Evolutionary conservation across 129 eudicot species (phyloP).

Genomic region (Tanacetum coccineum): DNA sequence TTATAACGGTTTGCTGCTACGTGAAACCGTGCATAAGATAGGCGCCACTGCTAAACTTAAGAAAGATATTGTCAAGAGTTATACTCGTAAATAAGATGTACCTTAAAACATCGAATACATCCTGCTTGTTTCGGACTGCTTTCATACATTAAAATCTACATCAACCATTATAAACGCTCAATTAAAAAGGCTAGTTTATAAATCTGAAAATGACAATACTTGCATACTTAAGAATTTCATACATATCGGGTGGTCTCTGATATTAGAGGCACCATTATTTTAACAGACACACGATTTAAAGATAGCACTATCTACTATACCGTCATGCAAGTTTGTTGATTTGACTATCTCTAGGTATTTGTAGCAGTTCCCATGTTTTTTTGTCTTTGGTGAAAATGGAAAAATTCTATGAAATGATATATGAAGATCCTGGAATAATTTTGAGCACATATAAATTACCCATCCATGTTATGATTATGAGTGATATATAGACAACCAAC

Average conservation of each 20-base stretch:
- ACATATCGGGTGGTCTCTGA: not conserved
- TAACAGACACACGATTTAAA: not conserved
- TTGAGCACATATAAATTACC: not conserved
- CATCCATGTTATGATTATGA: conserved; percentile 1
- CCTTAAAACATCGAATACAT: too few species aligned
- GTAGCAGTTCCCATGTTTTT: not conserved
- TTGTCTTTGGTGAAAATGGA: not conserved
- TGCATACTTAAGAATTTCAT: too few species aligned
- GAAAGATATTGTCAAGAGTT: too few species aligned
- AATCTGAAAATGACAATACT: too few species aligned
- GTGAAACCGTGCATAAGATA: too few species aligned
- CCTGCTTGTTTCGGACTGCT: too few species aligned
- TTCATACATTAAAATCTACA: too few species aligned
- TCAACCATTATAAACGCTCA: too few species aligned
- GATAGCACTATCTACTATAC: not conserved
- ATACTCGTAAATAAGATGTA: too few species aligned
- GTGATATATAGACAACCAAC: conserved; percentile 1
- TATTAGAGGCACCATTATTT: not conserved
- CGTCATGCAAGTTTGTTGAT: not conserved
- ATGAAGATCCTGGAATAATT: not conserved
- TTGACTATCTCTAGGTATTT: not conserved
- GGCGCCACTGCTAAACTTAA: too few species aligned
- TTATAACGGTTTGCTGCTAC: too few species aligned
- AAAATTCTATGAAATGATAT: not conserved
- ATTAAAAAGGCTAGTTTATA: too few species aligned